These are phyloP conservation scores for Pseudonitzschia pungens DNA, from an alignment of 108 stramenopile species.

Conservation along the genomic window DNA sequence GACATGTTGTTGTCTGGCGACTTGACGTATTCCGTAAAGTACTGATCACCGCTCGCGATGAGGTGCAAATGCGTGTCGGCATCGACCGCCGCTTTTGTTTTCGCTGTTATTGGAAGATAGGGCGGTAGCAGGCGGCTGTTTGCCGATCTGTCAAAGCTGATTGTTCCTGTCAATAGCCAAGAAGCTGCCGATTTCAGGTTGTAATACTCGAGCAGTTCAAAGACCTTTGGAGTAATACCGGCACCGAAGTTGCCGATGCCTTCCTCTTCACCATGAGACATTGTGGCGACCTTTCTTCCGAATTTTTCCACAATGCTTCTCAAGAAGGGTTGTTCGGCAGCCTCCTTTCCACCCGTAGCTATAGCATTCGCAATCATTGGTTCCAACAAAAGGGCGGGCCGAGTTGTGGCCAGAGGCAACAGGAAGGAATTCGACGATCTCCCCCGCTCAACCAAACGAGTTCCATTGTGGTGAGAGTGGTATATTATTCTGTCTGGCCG, in stretches of 20 bases:
- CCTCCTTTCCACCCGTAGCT: conserved; percentile 46
- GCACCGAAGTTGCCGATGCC: conserved; percentile 72
- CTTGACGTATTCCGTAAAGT: conserved; percentile 62
- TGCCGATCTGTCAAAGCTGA: conserved; percentile 39
- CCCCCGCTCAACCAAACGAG: conserved; percentile 49
- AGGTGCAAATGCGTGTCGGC: conserved; percentile 60
- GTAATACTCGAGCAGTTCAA: conserved; percentile 59
- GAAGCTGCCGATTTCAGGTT: conserved; percentile 62
- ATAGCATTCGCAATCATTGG: conserved; percentile 83
- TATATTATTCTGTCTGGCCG: conserved; percentile 76
- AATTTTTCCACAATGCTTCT: conserved; percentile 74
- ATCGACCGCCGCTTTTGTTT: conserved; percentile 49
- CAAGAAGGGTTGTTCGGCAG: conserved; percentile 39
- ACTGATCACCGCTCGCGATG: conserved; percentile 63
- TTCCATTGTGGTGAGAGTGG: conserved; percentile 41
- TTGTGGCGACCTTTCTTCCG: conserved; percentile 69
- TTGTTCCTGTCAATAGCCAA: conserved; percentile 70
- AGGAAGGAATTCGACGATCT: conserved; percentile 51
- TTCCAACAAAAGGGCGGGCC: conserved; percentile 73
- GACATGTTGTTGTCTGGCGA: conserved; percentile 58
- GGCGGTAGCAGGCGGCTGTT: conserved; percentile 62
- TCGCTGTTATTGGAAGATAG: conserved; percentile 66
- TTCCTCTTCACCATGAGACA: conserved; percentile 74
- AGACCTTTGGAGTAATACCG: conserved; percentile 65
- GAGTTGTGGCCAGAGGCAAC: conserved; percentile 55